Evolutionary conservation across 78 protist genomes (phyloP).

Genomic region (Pelomyxa schiedti): DNA sequence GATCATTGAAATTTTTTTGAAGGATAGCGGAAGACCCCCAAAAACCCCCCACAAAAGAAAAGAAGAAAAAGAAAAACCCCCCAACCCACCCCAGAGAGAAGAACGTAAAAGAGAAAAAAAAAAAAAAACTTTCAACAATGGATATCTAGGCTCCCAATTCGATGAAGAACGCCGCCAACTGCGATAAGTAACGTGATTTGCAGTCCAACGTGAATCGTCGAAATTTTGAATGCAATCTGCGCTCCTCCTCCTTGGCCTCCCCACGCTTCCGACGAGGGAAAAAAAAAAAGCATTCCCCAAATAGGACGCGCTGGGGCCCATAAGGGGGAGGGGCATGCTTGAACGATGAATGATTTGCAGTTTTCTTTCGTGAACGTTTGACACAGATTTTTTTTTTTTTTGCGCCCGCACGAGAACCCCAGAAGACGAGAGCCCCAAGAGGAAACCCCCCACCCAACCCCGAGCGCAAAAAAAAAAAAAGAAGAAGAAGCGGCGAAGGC

Average conservation of each 20-base stretch:
- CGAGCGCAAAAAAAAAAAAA: too few species aligned
- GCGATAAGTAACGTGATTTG: constrained; percentile 76
- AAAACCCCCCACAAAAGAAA: too few species aligned
- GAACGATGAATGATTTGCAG: not conserved
- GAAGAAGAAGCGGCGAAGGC: too few species aligned
- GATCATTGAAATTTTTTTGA: not conserved
- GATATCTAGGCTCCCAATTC: constrained; percentile 66
- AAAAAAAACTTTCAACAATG: constrained; percentile 67
- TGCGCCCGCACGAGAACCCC: too few species aligned
- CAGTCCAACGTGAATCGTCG: constrained; percentile 66
- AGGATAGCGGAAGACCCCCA: too few species aligned
- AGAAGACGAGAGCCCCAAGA: too few species aligned
- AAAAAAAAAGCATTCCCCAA: not conserved
- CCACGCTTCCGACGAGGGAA: not conserved
- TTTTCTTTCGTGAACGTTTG: not conserved
- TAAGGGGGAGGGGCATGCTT: not conserved
- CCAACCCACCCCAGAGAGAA: not conserved
- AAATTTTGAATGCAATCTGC: constrained; percentile 74
- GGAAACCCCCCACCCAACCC: too few species aligned
- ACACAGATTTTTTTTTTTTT: not conserved
- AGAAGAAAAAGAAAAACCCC: too few species aligned
- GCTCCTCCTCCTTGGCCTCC: constrained; percentile 16
- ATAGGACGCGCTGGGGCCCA: not conserved
- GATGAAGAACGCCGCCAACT: constrained; percentile 82
- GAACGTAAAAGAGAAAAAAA: constrained; percentile 9